Evolutionary conservation across 2,329 filamentous ascomycete species (phyloP), one percentile per base, ranked within the genome.

Genomic region (Fusarium protoensiforme): DNA sequence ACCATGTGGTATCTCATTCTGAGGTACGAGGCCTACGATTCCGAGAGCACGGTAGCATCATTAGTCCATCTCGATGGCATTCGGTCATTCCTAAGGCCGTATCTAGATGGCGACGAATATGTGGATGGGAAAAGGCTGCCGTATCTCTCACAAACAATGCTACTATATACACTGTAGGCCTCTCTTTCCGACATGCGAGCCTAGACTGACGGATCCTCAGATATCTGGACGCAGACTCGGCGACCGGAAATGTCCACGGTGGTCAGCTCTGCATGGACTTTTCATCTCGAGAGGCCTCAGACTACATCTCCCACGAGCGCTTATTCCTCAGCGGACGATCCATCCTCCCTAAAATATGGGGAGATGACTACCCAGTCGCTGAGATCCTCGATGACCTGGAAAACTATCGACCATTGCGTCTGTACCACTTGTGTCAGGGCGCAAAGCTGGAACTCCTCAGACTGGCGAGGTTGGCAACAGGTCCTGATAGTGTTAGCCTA

Each of bases 1-100:
- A 54, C 68, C 0, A 77, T 76, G 74, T 76, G 74, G 74, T 76
- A 77, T 7, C 65, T 76, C 0, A 75, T 76, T 8, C 9, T 76
- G 2, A 53, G 63, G 6, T 76, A 74, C 0, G 74, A 76, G 18
- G 65, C 70, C 16, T 67, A 61, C 22, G 72, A 77, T 7, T 72
- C 70, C 0, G 70, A 74, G 36, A 74, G 72, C 2, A 67, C 64
- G 0, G 67, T 36, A 4, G 68, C 74, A 1, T 75, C 70, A 1
- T 18, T 73, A 1, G 39, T 76, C 5, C 74, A 76, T 51, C 60
- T 76, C 0, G 74, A 77, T 3, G 74, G 74, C 1, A 76, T 76
- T 1, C 58, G 74, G 0, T 64, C 71, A 0, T 76, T 76, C 10
- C 6, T 76, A 7, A 43, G 29, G 14, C 74, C 74, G 1, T 76